Percentiles rank a stretch among this genome's conserved stretches.
These are phyloP conservation scores for Gracilaria vermiculophylla DNA, from an alignment of 23 red algal genomes.

Conservation along the genomic window DNA sequence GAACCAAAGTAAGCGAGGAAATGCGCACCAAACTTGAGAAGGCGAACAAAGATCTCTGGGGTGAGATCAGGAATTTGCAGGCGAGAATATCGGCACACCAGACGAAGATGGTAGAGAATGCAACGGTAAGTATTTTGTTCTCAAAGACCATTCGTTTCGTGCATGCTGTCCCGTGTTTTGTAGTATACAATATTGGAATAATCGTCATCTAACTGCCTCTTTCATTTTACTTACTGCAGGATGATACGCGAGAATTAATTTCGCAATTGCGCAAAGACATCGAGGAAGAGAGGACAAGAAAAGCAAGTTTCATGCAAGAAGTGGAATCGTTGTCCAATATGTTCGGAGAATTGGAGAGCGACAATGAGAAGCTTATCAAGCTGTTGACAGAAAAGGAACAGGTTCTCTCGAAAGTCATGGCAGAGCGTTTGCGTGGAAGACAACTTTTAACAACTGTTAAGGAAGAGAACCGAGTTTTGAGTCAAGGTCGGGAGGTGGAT, in stretches of 20 bases:
- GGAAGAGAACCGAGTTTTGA: constrained; percentile 79
- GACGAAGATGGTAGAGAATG: not conserved
- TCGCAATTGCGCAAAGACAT: constrained; percentile 33
- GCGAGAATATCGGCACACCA: constrained; percentile 11
- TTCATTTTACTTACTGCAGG: not conserved
- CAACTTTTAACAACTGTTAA: constrained; percentile 84
- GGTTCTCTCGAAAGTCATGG: constrained; percentile 79
- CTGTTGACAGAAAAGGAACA: constrained; percentile 85
- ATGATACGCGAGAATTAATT: not conserved
- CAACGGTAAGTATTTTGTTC: constrained; percentile 44
- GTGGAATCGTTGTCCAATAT: constrained; percentile 79
- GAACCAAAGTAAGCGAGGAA: constrained; percentile 54
- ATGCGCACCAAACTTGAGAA: constrained; percentile 53
- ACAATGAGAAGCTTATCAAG: constrained; percentile 61
- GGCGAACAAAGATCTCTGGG: constrained; percentile 7
- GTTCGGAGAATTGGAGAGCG: constrained; percentile 75
- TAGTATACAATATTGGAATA: no score
- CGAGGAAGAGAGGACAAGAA: constrained; percentile 63
- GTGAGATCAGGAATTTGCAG: constrained; percentile 19
- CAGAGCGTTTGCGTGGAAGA: constrained; percentile 76
- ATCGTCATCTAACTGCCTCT: no score
- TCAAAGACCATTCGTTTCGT: not conserved
- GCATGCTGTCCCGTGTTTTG: not conserved
- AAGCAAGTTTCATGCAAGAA: constrained; percentile 81
- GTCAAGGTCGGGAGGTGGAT: constrained; percentile 62